Evolutionary conservation across 495 filamentous ascomycete species (phyloP), one percentile per base, ranked within the genome.

Genomic region (Lindgomyces ingoldianus): DNA sequence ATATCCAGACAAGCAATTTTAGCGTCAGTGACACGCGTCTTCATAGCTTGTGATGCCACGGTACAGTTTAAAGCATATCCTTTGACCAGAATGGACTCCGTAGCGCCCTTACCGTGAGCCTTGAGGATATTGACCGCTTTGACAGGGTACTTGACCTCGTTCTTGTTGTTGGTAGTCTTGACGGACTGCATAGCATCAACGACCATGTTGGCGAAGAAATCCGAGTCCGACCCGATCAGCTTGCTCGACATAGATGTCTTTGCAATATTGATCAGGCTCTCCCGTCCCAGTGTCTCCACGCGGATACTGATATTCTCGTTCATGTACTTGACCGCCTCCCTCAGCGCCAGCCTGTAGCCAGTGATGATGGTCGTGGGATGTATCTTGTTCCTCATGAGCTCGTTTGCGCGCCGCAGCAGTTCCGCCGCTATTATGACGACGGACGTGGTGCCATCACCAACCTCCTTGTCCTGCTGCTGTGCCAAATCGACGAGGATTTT

Each of bases 241-340:
- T 99, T 99, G 81, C 89, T 93, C 44, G 92, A 96, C 93, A 99
- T 99, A 61, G 94, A 98, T 6, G 94, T 99, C 80, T 92, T 97
- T 41, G 94, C 94, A 74, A 99, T 96, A 79, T 87, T 98, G 70
- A 98, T 75, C 57, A 99, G 82, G 60, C 89, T 91, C 65, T 98
- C 94, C 46, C 88, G 85, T 49, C 91, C 92, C 33, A 99, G 84
- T 49, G 86, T 84, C 70, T 98, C 95, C 39, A 97, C 93, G 78
- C 93, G 96, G 63, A 89, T 90, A 79, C 90, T 89, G 75, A 99
- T 88, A 73, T 98, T 96, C 78, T 98, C 94, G 76, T 89, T 91
- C 92, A 99, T 96, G 80, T 96, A 99, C 77, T 93, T 92, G 70
- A 99, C 90, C 52, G 94, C 95, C 81, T 98, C 95, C 62, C 94